Conservation (phyloP, 352 stramenopile species). For the Phytophthora niederhauseri region DNA sequence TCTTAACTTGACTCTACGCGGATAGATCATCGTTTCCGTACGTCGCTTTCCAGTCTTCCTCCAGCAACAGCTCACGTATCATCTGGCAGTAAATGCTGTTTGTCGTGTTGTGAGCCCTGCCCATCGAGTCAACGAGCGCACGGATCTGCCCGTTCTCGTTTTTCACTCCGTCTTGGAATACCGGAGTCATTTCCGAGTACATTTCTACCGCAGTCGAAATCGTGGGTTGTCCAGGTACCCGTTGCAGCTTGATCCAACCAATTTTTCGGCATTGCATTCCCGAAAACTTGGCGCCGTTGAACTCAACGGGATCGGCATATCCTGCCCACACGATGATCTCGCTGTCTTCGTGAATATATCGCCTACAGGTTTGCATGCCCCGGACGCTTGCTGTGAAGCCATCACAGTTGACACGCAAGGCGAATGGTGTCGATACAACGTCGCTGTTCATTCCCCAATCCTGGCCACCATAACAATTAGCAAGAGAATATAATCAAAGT, state of each 20-base stretch:
- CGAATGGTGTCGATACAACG: constrained; percentile 9
- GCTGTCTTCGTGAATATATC: constrained; percentile 38
- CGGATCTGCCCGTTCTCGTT: constrained; percentile 32
- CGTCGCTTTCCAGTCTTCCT: constrained; percentile 43
- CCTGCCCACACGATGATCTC: constrained; percentile 45
- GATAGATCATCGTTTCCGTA: too few species aligned
- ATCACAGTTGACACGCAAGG: constrained; percentile 5
- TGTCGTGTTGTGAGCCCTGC: constrained; percentile 32
- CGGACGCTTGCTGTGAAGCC: constrained; percentile 29
- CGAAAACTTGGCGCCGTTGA: constrained; percentile 32
- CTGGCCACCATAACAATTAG: background rate
- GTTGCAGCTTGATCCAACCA: constrained; percentile 29
- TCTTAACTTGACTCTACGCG: too few species aligned
- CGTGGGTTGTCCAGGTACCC: background rate
- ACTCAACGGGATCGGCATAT: constrained; percentile 38
- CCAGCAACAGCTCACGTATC: constrained; percentile 41
- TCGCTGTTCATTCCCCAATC: background rate
- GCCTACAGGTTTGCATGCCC: constrained; percentile 45
- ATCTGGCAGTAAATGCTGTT: constrained; percentile 34
- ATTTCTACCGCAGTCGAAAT: constrained; percentile 44
- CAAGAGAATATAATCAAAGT: too few species aligned
- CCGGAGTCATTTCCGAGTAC: constrained; percentile 51
- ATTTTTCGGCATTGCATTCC: constrained; percentile 39
- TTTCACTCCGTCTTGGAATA: constrained; percentile 17
- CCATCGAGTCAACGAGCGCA: constrained; percentile 27